A percentile compares a stretch with the other conserved stretches of the same genome.
phyloP scores from a whole-genome alignment of 805 yeast genomes.

The Kazachstania martiniae region DNA sequence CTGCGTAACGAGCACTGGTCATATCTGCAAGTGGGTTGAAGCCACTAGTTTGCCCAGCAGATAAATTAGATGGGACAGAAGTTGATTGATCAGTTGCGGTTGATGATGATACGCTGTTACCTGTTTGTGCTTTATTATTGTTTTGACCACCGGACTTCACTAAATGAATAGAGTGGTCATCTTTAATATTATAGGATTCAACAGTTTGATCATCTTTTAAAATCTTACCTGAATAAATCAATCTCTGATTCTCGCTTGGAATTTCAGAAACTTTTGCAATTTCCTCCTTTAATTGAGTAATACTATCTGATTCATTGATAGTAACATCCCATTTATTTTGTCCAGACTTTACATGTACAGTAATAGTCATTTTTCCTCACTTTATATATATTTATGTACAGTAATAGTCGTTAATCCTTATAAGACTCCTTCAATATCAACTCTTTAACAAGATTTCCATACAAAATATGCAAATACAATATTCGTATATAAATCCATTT shows the following conservation, averaged over 20 bases:
- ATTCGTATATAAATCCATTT: no score
- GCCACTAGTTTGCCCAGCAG: constrained; percentile 74
- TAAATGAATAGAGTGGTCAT: constrained; percentile 80
- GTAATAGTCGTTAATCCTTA: not conserved
- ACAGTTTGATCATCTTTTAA: constrained; percentile 74
- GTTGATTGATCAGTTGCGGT: constrained; percentile 18
- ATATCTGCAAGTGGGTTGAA: constrained; percentile 85
- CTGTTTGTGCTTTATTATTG: constrained; percentile 15
- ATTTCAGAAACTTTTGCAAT: constrained; percentile 53
- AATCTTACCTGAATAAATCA: constrained; percentile 90
- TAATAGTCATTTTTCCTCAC: constrained; percentile 14
- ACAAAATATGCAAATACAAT: no score
- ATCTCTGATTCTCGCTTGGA: constrained; percentile 71
- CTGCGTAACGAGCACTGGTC: constrained; percentile 95
- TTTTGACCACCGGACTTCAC: constrained; percentile 65
- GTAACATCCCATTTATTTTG: constrained; percentile 68
- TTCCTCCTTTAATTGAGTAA: constrained; percentile 56
- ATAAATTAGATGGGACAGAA: constrained; percentile 54
- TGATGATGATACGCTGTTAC: constrained; percentile 16
- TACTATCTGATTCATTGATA: constrained; percentile 43
- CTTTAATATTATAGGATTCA: constrained; percentile 65
- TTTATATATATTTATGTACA: not conserved
- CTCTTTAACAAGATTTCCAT: no score
- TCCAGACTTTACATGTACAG: constrained; percentile 38
- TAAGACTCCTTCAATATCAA: not conserved